Percentiles rank a stretch among this genome's conserved stretches.
phyloP scores from a whole-genome alignment of 192 early-diverging fungal species.

The Mortierella hygrophila region DNA sequence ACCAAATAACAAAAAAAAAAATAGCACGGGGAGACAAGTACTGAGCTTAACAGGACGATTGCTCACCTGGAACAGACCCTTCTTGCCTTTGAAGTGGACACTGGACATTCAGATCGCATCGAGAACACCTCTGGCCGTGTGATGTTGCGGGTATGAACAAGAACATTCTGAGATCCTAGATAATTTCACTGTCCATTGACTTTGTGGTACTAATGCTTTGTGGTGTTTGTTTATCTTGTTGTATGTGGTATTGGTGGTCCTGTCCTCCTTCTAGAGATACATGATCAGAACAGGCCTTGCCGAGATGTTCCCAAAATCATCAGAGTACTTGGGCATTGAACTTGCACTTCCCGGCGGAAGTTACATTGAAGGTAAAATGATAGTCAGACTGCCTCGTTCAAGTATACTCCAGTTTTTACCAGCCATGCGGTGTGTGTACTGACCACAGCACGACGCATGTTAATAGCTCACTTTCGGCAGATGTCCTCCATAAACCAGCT shows the following conservation, averaged over 20 bases:
- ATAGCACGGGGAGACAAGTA: conserved; percentile 38
- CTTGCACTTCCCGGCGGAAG: conserved; percentile 32
- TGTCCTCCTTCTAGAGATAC: conserved; percentile 32
- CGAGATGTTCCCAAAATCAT: conserved; percentile 58
- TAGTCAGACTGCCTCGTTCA: background rate
- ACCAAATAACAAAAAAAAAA: background rate
- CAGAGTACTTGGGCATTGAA: conserved; percentile 47
- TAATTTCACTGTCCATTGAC: background rate
- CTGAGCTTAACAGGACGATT: conserved; percentile 28
- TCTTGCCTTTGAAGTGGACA: conserved; percentile 33
- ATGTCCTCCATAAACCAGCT: conserved; percentile 62
- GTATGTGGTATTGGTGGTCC: background rate
- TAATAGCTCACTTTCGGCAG: conserved; percentile 59
- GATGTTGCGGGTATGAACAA: conserved; percentile 33
- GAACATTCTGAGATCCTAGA: background rate
- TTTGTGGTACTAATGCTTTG: background rate
- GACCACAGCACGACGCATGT: background rate
- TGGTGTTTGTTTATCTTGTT: background rate
- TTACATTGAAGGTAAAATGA: conserved; percentile 34
- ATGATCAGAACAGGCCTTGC: conserved; percentile 52
- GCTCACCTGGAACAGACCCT: conserved; percentile 45
- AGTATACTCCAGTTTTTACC: background rate
- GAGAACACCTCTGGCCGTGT: conserved; percentile 32
- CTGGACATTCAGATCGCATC: conserved; percentile 7
- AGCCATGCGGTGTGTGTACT: background rate